A percentile compares a stretch with the other conserved stretches of the same genome.
Evolutionary conservation across 441 rosid species (phyloP).

Genomic region (Euphorbia schlechtendalii): DNA sequence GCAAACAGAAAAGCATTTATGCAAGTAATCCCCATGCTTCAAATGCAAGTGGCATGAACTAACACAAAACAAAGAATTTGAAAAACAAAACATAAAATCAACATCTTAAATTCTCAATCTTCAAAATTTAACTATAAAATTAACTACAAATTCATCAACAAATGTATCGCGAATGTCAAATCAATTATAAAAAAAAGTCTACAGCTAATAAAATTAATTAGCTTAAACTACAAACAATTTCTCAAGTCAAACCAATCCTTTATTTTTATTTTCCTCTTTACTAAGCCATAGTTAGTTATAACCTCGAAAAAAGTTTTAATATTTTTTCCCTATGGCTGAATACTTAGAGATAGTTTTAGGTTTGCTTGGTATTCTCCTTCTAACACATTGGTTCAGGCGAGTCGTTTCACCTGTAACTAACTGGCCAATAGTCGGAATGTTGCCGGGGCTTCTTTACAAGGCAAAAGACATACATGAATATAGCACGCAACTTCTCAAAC

Average conservation of each 20-base stretch:
- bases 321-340: neutral
- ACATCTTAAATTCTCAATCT: too few species aligned
- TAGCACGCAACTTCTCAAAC: constrained; percentile 4
- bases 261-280: neutral
- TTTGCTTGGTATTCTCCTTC: neutral
- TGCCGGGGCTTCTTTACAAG: constrained; percentile 22
- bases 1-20: neutral
- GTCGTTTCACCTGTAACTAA: constrained; percentile 9
- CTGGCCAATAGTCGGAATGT: constrained; percentile 35
- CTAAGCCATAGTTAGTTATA: too few species aligned
- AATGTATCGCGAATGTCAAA: too few species aligned
- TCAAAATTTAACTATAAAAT: too few species aligned
- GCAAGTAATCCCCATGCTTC: neutral
- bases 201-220: too few species aligned
- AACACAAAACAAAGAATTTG: too few species aligned
- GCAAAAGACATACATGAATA: constrained; percentile 18
- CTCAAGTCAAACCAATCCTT: too few species aligned
- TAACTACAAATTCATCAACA: too few species aligned
- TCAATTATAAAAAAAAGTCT: too few species aligned
- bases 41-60: neutral
- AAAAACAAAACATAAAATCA: neutral
- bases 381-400: constrained; percentile 9
- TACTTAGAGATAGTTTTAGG: constrained; percentile 6
- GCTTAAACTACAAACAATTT: too few species aligned
- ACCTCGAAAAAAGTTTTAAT: neutral